Conservation (phyloP, 2,329 filamentous ascomycete genomes). For the Fusarium redolens region DNA sequence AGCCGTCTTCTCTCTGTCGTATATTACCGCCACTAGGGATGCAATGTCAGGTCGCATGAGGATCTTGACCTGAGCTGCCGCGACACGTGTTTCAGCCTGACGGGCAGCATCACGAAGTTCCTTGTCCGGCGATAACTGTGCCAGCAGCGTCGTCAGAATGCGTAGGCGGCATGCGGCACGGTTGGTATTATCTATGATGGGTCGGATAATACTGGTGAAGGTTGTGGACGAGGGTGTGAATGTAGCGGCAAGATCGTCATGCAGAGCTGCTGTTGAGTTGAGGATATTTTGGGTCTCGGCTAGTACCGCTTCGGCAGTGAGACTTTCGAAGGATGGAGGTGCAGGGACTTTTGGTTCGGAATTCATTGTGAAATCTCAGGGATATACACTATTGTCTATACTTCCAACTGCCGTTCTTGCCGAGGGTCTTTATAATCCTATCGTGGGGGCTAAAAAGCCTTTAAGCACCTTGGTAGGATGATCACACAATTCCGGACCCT, state of each 20-base stretch:
- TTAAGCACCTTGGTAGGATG: background rate
- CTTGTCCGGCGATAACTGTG: background rate
- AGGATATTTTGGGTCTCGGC: background rate
- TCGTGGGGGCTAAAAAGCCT: background rate
- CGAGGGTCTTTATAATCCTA: background rate
- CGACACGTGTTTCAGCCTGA: background rate
- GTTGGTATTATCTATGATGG: background rate
- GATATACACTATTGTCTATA: background rate
- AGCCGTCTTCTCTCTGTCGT: background rate
- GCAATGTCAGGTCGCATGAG: background rate
- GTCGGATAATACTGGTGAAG: background rate
- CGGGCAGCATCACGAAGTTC: background rate
- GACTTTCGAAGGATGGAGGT: background rate
- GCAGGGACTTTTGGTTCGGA: background rate
- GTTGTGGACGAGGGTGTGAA: background rate
- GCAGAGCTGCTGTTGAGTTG: background rate
- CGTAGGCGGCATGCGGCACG: background rate
- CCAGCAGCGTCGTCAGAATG: background rate
- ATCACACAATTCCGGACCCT: background rate
- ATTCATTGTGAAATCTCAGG: background rate
- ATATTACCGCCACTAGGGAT: background rate
- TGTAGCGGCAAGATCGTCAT: background rate
- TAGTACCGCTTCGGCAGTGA: background rate
- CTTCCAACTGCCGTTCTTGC: background rate
- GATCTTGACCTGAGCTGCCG: background rate